Base-by-base conservation (phyloP, 495 filamentous ascomycete genomes). In the Barbatosphaeria neglecta region DNA sequence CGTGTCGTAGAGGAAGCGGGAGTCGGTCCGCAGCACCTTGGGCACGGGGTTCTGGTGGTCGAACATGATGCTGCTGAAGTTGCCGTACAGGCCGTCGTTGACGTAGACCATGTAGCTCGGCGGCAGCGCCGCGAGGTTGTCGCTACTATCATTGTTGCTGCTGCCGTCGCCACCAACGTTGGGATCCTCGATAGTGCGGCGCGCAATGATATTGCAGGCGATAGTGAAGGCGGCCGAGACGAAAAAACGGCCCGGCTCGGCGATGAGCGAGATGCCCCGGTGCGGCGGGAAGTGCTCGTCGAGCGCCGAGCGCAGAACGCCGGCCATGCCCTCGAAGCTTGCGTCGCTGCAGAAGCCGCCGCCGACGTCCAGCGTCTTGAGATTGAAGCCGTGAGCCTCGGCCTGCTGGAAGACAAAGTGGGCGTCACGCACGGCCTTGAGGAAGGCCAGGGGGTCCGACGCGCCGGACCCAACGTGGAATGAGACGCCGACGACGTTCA, bases 21-120 rank as follows among this genome's bases (percentile, higher is more conserved):
- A 66, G 20, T 70, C 75, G 41, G 70, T 73, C 53, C 81, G 80
- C 22, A 99, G 67, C 43, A 97, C 73, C 63, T 82, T 86, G 42
- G 90, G 86, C 37, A 83, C 66, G 0, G 90, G 90, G 56, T 94
- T 75, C 70, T 99, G 93, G 63, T 97, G 93, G 57, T 97, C 93
- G 64, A 95, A 99, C 67, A 99, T 93, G 73, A 96, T 95, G 76
- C 85, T 92, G 49, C 87, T 90, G 65, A 99, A 97, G 66, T 96
- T 96, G 48, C 92, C 90, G 52, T 99, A 99, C 33, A 96, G 80
- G 22, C 92, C 92, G 54, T 97, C 92, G 57, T 97, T 97, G 53
- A 97, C 68, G 62, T 98, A 97, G 22, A 95, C 65, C 90, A 96
- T 96, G 74, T 92, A 95, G 44, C 81, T 86, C 31, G 71, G 76